Evolutionary conservation across 1,284 basidiomycete species (phyloP), one percentile per base, ranked within the genome.

Genomic region (Cronartium ribicola): DNA sequence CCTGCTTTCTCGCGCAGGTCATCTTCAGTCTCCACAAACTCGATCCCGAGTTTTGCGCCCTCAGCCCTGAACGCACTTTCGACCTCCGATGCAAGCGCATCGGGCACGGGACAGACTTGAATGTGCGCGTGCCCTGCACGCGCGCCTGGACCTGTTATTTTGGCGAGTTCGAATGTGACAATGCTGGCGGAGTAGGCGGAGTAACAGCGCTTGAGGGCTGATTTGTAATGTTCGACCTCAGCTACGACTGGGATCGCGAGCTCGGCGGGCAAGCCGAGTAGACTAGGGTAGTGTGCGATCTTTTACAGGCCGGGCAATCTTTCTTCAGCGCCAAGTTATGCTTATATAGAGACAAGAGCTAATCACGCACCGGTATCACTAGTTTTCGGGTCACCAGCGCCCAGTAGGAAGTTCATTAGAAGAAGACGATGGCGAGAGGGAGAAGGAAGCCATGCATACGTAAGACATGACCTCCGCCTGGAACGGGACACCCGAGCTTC

Each of bases 91-190:
- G 85, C 82, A 46, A 90, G 80, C 43, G 84, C 84, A 43, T 83
- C 79, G 0, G 94, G 92, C 0, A 97, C 82, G 7, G 94, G 94
- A 0, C 94, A 87, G 51, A 87, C 87, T 81, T 97, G 92, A 17
- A 95, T 84, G 82, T 96, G 94, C 5, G 92, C 92, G 80, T 98
- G 94, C 0, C 93, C 93, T n/a, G 92, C 94, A 80, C 90, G 89
- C 0, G 88, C 87, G 3, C 77, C 76, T 8, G 69, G 67, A 4
- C 72, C 72, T 75, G 86, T 87, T 61, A 93, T 81, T 14, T 92
- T 86, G 13, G 88, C 90, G n/a, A 96, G 88, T 82, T 97, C 94
- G 79, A 94, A 96, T 57, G 87, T 84, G 43, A 97, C 88, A 17
- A 89, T 85, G 0, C 85, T 86, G 6, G 87, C 86, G 40, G 84